These are phyloP conservation scores for Salvia rosmarinus DNA, from an alignment of 257 asterid species.

Conservation along the genomic window DNA sequence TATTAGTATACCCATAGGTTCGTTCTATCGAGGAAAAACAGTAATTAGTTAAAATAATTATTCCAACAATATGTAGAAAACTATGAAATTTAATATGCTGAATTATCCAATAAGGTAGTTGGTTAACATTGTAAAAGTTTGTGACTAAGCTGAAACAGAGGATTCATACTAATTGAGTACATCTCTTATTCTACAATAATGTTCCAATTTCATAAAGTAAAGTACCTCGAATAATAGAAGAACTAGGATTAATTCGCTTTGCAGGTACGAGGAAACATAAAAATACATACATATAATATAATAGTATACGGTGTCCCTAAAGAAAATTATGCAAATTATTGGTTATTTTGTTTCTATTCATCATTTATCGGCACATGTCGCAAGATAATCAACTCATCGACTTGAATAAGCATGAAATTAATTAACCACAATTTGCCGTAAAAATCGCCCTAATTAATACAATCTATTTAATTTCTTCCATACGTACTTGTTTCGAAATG, in stretches of 20 bases:
- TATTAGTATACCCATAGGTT: conserved; percentile 10
- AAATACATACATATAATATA: not conserved
- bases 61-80: not conserved
- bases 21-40: not conserved
- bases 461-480: too few relatives aligned
- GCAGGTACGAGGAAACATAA: not conserved
- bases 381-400: too few relatives aligned
- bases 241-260: not conserved
- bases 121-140: not conserved
- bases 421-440: too few relatives aligned
- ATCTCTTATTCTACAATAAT: not conserved
- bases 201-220: not conserved
- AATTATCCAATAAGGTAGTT: conserved; percentile 25
- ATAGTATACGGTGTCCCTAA: too few relatives aligned
- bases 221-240: not conserved
- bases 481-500: too few relatives aligned
- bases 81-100: not conserved
- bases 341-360: too few relatives aligned
- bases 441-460: too few relatives aligned
- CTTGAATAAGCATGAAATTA: too few relatives aligned
- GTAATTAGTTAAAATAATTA: not conserved
- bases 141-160: not conserved
- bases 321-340: too few relatives aligned
- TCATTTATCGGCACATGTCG: too few relatives aligned
- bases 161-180: not conserved